phyloP scores from a whole-genome alignment of 805 yeast genomes.

The Metahyphopichia silvanorum region DNA sequence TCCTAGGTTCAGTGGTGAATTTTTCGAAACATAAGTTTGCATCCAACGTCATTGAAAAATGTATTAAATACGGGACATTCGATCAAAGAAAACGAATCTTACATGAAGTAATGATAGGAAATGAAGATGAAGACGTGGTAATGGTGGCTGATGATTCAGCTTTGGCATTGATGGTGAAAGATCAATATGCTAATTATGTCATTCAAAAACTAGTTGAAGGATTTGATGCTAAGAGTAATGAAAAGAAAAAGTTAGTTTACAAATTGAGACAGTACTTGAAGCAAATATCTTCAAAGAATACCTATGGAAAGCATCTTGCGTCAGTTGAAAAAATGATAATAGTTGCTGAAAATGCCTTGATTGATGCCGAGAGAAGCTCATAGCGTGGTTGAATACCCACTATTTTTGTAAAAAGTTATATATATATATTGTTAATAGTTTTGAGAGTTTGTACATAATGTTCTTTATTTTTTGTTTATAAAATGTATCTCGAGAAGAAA shows the following conservation, averaged over 20 bases:
- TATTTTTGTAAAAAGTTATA: no score
- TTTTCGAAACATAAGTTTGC: constrained; percentile 97
- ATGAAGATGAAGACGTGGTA: constrained; percentile 44
- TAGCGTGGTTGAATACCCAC: no score
- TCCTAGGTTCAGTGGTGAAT: constrained; percentile 66
- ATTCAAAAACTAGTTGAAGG: constrained; percentile 91
- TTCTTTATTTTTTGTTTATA: no score
- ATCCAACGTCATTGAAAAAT: constrained; percentile 94
- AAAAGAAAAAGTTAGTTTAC: constrained; percentile 65
- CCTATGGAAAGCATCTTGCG: constrained; percentile 79
- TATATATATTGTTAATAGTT: no score
- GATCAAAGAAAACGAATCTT: constrained; percentile 62
- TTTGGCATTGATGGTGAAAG: constrained; percentile 91
- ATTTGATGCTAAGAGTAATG: constrained; percentile 55
- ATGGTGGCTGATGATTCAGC: constrained; percentile 62
- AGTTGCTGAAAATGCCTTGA: constrained; percentile 48
- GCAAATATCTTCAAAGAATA: constrained; percentile 58
- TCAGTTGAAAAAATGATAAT: constrained; percentile 72
- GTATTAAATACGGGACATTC: constrained; percentile 69
- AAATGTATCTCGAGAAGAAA: no score
- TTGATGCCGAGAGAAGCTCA: constrained; percentile 31
- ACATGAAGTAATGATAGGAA: constrained; percentile 58
- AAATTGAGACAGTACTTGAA: constrained; percentile 80
- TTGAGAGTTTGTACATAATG: no score
- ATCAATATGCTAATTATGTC: constrained; percentile 96